phyloP scores from a whole-genome alignment of 169 alveolate species.

The Besnoitia besnoiti region DNA sequence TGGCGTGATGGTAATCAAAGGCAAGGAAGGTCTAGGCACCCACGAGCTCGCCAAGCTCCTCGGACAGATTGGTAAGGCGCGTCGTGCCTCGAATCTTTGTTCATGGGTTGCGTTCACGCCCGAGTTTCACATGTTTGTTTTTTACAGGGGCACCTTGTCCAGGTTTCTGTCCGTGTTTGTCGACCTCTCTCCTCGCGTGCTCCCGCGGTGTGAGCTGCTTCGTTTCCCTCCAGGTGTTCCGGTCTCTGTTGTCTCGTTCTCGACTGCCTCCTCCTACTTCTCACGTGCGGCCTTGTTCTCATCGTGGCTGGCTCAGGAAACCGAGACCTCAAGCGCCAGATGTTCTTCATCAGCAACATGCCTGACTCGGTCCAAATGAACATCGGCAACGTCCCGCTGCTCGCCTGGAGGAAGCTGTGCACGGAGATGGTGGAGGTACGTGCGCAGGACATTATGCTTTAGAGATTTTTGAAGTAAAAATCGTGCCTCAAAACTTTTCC shows the following conservation, averaged over 20 bases:
- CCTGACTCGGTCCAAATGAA: slow-evolving; percentile 78
- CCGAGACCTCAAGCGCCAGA: slow-evolving; percentile 67
- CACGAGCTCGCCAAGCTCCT: slow-evolving; percentile 72
- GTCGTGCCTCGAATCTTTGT: neutral
- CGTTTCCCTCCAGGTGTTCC: neutral
- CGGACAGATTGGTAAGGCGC: slow-evolving; percentile 42
- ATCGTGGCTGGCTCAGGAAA: slow-evolving; percentile 31
- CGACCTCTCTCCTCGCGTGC: neutral
- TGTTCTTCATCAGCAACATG: slow-evolving; percentile 79
- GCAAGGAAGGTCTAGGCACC: slow-evolving; percentile 78
- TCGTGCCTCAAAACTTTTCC: too few relatives aligned
- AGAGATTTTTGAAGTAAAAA: too few relatives aligned
- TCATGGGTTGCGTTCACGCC: neutral
- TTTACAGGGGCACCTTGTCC: too few relatives aligned
- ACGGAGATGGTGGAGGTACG: slow-evolving; percentile 77
- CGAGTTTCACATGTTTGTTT: too few relatives aligned
- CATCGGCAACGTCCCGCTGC: slow-evolving; percentile 79
- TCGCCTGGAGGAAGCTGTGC: slow-evolving; percentile 80
- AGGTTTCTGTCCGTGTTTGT: too few relatives aligned
- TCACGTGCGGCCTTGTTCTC: too few relatives aligned
- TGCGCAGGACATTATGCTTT: too few relatives aligned
- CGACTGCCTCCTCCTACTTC: neutral
- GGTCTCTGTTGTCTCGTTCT: neutral
- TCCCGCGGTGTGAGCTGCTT: neutral
- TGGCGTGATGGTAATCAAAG: slow-evolving; percentile 79